These are phyloP conservation scores for Onygena corvina DNA, from an alignment of 2,329 filamentous ascomycete species.

Conservation along the genomic window DNA sequence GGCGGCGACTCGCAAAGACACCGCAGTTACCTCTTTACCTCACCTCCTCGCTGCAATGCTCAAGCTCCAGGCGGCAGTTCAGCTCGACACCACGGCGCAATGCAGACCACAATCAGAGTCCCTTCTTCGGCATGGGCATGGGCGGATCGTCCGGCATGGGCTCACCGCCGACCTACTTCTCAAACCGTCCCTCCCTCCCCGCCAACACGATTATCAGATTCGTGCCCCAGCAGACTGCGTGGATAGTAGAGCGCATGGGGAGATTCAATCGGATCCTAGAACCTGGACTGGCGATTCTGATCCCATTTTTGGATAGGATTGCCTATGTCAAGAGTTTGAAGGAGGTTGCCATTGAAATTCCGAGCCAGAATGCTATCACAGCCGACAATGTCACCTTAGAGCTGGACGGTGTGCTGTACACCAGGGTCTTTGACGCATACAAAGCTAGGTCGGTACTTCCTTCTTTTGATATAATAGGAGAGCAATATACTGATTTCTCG, in stretches of 20 bases:
- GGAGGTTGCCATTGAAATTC: slow-evolving; percentile 91
- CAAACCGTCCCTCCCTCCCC: slow-evolving; percentile 54
- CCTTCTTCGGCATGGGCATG: not conserved
- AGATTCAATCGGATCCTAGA: slow-evolving; percentile 90
- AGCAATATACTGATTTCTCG: not conserved
- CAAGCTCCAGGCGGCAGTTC: slow-evolving; percentile 7
- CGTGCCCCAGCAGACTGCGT: slow-evolving; percentile 98
- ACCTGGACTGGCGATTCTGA: slow-evolving; percentile 75
- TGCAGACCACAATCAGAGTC: not conserved
- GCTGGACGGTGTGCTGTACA: slow-evolving; percentile 90
- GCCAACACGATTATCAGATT: slow-evolving; percentile 93
- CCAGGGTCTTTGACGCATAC: slow-evolving; percentile 91
- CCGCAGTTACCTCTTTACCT: slow-evolving; percentile 22
- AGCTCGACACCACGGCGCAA: slow-evolving; percentile 23
- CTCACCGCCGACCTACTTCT: slow-evolving; percentile 57
- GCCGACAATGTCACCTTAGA: slow-evolving; percentile 97
- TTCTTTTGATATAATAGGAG: not conserved
- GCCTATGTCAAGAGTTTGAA: slow-evolving; percentile 97
- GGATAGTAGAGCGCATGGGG: slow-evolving; percentile 99
- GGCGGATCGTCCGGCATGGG: not conserved
- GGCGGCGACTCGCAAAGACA: not conserved
- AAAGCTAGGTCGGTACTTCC: slow-evolving; percentile 63
- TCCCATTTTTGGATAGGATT: slow-evolving; percentile 88
- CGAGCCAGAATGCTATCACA: slow-evolving; percentile 93
- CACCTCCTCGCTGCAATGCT: slow-evolving; percentile 17